phyloP scores from a whole-genome alignment of 73 alveolate species.

The Paramecium primaurelia region DNA sequence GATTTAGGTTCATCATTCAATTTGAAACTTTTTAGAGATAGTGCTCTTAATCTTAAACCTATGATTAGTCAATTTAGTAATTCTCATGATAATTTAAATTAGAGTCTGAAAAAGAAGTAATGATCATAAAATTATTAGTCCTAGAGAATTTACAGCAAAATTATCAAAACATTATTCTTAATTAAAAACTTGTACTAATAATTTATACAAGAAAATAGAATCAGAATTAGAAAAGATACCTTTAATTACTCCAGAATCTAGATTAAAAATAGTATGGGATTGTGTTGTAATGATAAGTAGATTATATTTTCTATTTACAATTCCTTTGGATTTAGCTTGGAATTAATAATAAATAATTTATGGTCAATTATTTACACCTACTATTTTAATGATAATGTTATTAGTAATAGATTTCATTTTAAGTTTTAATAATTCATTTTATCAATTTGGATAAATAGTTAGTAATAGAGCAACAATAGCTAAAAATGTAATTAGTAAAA shows the following conservation, averaged over 20 bases:
- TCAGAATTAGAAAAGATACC: neutral
- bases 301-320: neutral
- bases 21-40: neutral
- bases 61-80: conserved; percentile 28
- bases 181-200: neutral
- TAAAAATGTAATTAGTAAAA: neutral
- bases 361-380: neutral
- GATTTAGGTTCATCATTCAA: conserved; percentile 34
- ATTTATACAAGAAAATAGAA: neutral
- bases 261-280: conserved; percentile 39
- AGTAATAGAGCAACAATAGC: neutral
- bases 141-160: neutral
- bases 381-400: neutral
- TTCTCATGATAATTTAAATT: neutral
- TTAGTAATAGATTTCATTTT: neutral
- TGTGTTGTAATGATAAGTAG: neutral
- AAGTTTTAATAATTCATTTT: conserved; percentile 27
- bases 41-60: conserved; percentile 16
- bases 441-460: conserved; percentile 29
- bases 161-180: neutral
- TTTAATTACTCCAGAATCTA: neutral
- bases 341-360: neutral
- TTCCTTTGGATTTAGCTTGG: conserved; percentile 41
- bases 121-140: neutral
- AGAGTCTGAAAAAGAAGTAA: neutral